Percentiles rank a stretch among this genome's conserved stretches.
Evolutionary conservation across 352 stramenopile species (phyloP).

Genomic region (Phytophthora ohioensis): DNA sequence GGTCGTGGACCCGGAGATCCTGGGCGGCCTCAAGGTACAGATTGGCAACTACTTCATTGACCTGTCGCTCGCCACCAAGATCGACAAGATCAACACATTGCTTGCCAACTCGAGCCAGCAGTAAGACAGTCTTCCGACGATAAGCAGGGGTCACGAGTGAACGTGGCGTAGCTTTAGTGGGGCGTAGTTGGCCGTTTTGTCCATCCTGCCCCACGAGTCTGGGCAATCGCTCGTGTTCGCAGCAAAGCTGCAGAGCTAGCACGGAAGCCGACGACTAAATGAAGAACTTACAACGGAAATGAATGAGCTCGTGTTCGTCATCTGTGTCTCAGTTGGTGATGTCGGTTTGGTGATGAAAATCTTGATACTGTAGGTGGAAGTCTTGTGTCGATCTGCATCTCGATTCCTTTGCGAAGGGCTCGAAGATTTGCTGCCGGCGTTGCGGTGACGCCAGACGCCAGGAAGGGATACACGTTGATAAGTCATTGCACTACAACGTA

Average conservation of each 20-base stretch:
- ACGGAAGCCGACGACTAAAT: slow-evolving; percentile 32
- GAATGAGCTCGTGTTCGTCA: slow-evolving; percentile 33
- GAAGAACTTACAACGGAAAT: slow-evolving; percentile 42
- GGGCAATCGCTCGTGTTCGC: slow-evolving; percentile 6
- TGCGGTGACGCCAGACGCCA: no score
- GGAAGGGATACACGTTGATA: background rate
- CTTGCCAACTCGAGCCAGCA: slow-evolving; percentile 73
- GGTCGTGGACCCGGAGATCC: slow-evolving; percentile 94
- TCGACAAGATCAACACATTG: slow-evolving; percentile 95
- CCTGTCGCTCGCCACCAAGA: slow-evolving; percentile 95
- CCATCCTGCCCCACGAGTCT: background rate
- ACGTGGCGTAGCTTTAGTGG: slow-evolving; percentile 26
- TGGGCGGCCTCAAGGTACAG: slow-evolving; percentile 97
- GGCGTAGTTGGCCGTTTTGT: background rate
- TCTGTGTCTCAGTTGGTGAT: slow-evolving; percentile 18
- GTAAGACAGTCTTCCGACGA: slow-evolving; percentile 32
- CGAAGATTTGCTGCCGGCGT: no score
- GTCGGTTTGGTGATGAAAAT: no score
- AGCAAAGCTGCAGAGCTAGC: slow-evolving; percentile 14
- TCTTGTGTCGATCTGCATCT: no score
- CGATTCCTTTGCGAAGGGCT: no score
- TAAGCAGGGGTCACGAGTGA: slow-evolving; percentile 28
- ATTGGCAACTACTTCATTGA: slow-evolving; percentile 99
- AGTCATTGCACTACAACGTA: slow-evolving; percentile 9
- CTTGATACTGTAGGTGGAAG: no score